Base-by-base conservation (phyloP, 305 asterid species). In the Fraxinus floribunda region DNA sequence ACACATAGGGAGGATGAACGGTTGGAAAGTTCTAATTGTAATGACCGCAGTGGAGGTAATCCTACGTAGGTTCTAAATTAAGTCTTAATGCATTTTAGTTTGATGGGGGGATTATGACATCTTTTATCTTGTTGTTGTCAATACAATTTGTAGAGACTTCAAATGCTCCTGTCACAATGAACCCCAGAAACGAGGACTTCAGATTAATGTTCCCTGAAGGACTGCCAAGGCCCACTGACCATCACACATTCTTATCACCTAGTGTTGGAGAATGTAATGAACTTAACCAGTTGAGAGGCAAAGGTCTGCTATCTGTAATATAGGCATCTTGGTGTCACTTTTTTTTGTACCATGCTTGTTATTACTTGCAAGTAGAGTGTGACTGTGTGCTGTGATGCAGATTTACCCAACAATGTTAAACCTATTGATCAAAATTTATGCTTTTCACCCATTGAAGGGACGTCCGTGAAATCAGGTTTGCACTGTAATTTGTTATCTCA, bases 371-470 rank as follows among this genome's bases (percentile, higher is more conserved):
- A 79, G 79, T 81, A 30, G 41, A 64, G 75, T 85, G 41, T 74
- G 78, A 79, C 72, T 71, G 75, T 84, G 41, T 76, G 78, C 78
- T 71, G 64, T 71, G 76, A 81, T 86, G 92, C 94, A 93, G 97
- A 84, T 72, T 83, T 71, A 82, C 55, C 85, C 46, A 77, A 79
- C 79, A 81, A 84, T 86, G 88, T 79, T 82, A 85, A 91, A 41
- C 92, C 93, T 60, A 77, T 77, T 79, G 83, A 85, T 73, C 86
- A 75, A 84, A 82, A 83, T 85, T 82, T 82, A 74, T 64, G 57
- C 78, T 70, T 85, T 24, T 85, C 93, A 49, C 87, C 85, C 1
- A 68, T 55, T 81, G 52, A 83, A 36, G 85, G 85, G 73, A 82
- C 81, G 60, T 79, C 91, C 74, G 82, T 71, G 24, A 77, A 81